Evolutionary conservation across 2,329 filamentous ascomycete species (phyloP), one percentile per base, ranked within the genome.

Genomic region (Microdochium trichocladiopsis): DNA sequence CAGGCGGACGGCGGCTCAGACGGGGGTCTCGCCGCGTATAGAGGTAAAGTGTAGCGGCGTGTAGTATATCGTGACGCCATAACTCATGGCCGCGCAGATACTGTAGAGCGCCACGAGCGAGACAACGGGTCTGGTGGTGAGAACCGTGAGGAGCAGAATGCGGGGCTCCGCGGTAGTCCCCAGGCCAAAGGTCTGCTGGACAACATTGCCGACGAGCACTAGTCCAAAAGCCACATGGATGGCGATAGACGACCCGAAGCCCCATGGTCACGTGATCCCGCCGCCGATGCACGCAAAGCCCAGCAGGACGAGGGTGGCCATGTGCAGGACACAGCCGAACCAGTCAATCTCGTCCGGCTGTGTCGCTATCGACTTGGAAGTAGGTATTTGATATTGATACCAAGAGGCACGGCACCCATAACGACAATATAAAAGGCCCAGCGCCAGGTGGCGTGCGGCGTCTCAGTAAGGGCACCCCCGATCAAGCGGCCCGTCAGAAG

Each of bases 341-440:
- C 59, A 65, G 55, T 70, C 69, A 25, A 66, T 53, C 25, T 61
- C 58, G 11, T 50, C 51, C n/a, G 68, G 49, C 4, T 58, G 59
- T 1, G 49, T 25, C 28, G 52, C 31, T 2, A 57, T 12, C 2
- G 62, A 50, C 4, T 59, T 55, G 2, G 49, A 48, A 2, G 57
- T 57, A 1, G 61, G 57, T 18, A 65, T 50, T 5, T 55, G 23
- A 73, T 69, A 24, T 72, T 66, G 0, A 76, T 72, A 2, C 70
- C 61, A 25, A 68, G 66, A 8, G 70, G 58, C 2, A 65, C 69
- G 4, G 67, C 71, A 41, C 80, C 61, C 33, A 69, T 57, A 9
- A 80, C 63, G 55, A 80, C 81, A 61, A 82, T 74, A 58, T 82
- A 82, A 57, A 79, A 78, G 0, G 68, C 69, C 71, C 68, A 74